Evolutionary conservation across 129 eudicot genomes (phyloP), one percentile per base, ranked within the genome.

Genomic region (Solidago caesia): DNA sequence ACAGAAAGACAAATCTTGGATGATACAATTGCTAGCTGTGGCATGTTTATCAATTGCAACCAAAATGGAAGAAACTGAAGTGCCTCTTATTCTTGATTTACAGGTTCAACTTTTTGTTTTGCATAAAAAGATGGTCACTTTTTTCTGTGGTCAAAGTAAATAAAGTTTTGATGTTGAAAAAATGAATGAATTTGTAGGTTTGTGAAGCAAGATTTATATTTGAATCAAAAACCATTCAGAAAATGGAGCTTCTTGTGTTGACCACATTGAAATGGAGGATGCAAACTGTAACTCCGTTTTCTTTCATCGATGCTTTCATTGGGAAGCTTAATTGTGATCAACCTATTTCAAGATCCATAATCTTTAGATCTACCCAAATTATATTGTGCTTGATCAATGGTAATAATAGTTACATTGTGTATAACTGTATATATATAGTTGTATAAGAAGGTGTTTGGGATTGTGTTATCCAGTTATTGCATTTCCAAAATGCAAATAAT

Each of bases 221-320:
- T 75, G 92, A 90, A 79, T 84, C 91, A 21, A 90, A 70, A 85
- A 85, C 92, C 46, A 85, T 90, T 64, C 87, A 87, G 73, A 87
- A 85, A 82, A 90, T 90, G 96, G 96, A 90, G 83, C 87, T 90
- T 49, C 85, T 90, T 68, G 96, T 87, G 72, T 67, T 90, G 84
- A 83, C 78, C 66, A 85, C 92, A 60, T 77, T 90, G 79, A 90
- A 90, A 66, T 90, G 96, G 96, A 90, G 96, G 79, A 90, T 90
- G 92, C 90, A 87, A 66, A 72, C 93, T 12, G 79, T 87, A 53
- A 85, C 96, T 47, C 96, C 96, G 51, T 90, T 87, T 74, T 90
- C 92, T 14, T 90, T 85, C 76, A 60, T 87, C 9, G 91, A 87
- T 26, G 78, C 81, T 71, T 90, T 87, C 81, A 80, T 90, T 51